Base-by-base conservation (phyloP, 305 asterid genomes). In the Solanum hybrid region DNA sequence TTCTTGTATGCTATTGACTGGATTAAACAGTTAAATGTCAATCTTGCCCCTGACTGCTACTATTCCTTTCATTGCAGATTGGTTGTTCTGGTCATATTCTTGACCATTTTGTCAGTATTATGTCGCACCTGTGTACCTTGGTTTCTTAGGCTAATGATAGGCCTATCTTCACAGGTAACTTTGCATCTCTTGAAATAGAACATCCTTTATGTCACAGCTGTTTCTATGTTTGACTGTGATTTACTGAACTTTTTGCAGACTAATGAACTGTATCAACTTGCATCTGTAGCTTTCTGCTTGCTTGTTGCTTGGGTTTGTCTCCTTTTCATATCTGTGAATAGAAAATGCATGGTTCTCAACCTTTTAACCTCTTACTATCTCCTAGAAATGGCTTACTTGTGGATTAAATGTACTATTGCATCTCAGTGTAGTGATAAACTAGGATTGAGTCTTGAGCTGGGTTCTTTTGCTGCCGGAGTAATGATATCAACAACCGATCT, bases 281-380 rank as follows among this genome's bases (percentile, higher is more conserved):
- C 98, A 84, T 88, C 97, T 90, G 97, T 96, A 82, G 98, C 98
- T 51, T 93, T 96, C 94, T 96, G 98, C 94, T 91, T 96, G 92
- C 94, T 96, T 78, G 98, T 94, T 91, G 98, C 98, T 86, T 96
- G 96, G 98, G 98, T 96, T 92, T 20, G 97, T 93, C 91, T 93
- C 92, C 29, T 90, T 89, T 56, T 92, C 86, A 69, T 79, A 86
- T 88, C 90, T 89, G 71, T 91, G 86, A 80, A 29, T 40, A 27
- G 42, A 60, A 85, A 31, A 56, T 85, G 51, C 32, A 60, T 56
- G 77, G 22, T 79, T 69, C 37, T 64, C 85, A 42, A 14, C 87
- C 56, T 16, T 26, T 42, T 16, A 42, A 27, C 37, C 26, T 81
- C 87, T 81, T 81, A 81, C 14, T 42, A 27, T 81, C 37, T 81